phyloP scores from a whole-genome alignment of 208 protist genomes.

The Trypanosoma theileri region DNA sequence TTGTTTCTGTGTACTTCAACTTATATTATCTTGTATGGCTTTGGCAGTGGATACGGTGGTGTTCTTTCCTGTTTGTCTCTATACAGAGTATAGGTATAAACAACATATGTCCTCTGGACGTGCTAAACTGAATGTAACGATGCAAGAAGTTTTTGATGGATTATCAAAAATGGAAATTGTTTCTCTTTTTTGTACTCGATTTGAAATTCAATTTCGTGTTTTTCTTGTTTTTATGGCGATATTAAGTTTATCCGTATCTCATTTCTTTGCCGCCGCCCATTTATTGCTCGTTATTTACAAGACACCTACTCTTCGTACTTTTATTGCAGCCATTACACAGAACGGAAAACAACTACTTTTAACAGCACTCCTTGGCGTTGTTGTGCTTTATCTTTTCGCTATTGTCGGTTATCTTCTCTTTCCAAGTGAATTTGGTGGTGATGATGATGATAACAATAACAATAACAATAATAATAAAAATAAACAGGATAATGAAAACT shows the following conservation, averaged over 20 bases:
- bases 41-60: constrained; percentile 53
- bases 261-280: constrained; percentile 80
- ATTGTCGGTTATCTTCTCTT: constrained; percentile 79
- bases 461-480: too few species aligned
- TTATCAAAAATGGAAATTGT: constrained; percentile 44
- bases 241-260: constrained; percentile 55
- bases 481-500: constrained; percentile 46
- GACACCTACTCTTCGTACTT: constrained; percentile 66
- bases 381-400: constrained; percentile 82
- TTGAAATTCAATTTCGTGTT: constrained; percentile 52
- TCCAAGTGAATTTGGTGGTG: constrained; percentile 42
- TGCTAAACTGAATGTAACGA: constrained; percentile 46
- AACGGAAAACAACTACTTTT: constrained; percentile 80
- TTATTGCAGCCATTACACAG: constrained; percentile 76
- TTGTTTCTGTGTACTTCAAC: constrained; percentile 52
- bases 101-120: constrained; percentile 39
- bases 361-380: constrained; percentile 60
- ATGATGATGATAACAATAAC: constrained; percentile 35
- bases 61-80: constrained; percentile 58
- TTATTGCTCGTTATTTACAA: constrained; percentile 75
- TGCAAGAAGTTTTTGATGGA: constrained; percentile 54
- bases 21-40: constrained; percentile 42
- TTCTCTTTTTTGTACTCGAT: constrained; percentile 42
- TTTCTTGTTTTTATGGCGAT: constrained; percentile 54
- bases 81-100: constrained; percentile 58